A percentile compares a stretch with the other conserved stretches of the same genome.
These are phyloP conservation scores for Neophaeococcomyces mojaviensis DNA, from an alignment of 2,329 filamentous ascomycete species.

Conservation along the genomic window DNA sequence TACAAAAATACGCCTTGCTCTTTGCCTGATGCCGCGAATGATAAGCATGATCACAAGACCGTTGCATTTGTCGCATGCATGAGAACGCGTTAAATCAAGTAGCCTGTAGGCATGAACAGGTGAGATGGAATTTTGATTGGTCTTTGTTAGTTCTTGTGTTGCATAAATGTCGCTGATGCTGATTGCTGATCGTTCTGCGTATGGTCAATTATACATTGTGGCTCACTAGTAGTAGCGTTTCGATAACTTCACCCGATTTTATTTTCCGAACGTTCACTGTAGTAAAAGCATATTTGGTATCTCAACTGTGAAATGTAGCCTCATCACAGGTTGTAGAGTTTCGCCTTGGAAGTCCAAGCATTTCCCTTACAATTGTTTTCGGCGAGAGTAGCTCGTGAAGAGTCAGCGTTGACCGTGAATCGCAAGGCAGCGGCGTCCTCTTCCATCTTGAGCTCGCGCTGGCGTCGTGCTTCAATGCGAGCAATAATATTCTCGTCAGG, in stretches of 20 bases:
- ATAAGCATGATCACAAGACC: not conserved
- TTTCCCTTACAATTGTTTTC: constrained; percentile 18
- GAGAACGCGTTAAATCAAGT: not conserved
- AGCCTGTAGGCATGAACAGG: not conserved
- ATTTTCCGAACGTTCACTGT: too few relatives aligned
- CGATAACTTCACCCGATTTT: too few relatives aligned
- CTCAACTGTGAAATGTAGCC: not conserved
- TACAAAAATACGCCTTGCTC: not conserved
- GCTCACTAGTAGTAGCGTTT: too few relatives aligned
- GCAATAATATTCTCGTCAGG: constrained; percentile 18
- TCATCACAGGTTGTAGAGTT: not conserved
- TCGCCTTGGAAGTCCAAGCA: constrained; percentile 18
- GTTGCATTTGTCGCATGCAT: not conserved
- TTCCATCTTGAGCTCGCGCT: constrained; percentile 17
- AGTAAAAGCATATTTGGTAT: not conserved
- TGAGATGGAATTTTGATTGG: not conserved
- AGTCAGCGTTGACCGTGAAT: not conserved
- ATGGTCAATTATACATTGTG: too few relatives aligned
- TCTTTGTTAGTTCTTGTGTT: not conserved
- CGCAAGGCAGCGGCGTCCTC: constrained; percentile 8
- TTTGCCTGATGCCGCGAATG: constrained; percentile 1
- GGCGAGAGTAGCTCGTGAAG: not conserved
- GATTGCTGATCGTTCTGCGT: too few relatives aligned
- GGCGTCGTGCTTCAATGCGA: constrained; percentile 18
- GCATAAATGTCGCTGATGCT: not conserved